These are phyloP conservation scores for Trichoderma breve DNA, from an alignment of 2,329 filamentous ascomycete genomes.

Conservation along the genomic window DNA sequence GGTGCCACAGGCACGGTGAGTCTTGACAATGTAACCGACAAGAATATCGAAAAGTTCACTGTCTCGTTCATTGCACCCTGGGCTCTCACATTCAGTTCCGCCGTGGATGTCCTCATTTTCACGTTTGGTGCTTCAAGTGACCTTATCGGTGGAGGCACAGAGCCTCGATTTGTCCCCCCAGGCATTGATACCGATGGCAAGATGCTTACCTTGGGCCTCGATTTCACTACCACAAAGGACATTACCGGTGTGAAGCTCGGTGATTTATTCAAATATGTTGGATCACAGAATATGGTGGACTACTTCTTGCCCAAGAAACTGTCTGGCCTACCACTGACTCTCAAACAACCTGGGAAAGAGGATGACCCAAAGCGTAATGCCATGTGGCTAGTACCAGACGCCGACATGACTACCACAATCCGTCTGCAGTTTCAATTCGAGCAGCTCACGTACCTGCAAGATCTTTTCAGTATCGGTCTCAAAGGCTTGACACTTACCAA, in stretches of 20 bases:
- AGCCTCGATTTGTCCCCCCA: background rate
- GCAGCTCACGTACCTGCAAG: background rate
- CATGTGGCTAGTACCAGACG: background rate
- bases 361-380: background rate
- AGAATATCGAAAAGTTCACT: background rate
- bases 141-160: background rate
- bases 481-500: background rate
- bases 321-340: background rate
- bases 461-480: background rate
- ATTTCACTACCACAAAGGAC: background rate
- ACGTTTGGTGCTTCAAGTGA: background rate
- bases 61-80: background rate
- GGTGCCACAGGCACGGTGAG: background rate
- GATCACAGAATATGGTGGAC: background rate
- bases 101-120: background rate
- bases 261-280: background rate
- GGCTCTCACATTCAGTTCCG: background rate
- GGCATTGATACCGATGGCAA: background rate
- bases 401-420: background rate
- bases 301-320: background rate
- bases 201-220: background rate
- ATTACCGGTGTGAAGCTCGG: background rate
- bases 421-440: background rate
- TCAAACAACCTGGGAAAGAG: background rate
- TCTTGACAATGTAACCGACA: background rate